Evolutionary conservation across 371 early-diverging fungal species (phyloP).

Genomic region (Encephalitozoon cuniculi): DNA sequence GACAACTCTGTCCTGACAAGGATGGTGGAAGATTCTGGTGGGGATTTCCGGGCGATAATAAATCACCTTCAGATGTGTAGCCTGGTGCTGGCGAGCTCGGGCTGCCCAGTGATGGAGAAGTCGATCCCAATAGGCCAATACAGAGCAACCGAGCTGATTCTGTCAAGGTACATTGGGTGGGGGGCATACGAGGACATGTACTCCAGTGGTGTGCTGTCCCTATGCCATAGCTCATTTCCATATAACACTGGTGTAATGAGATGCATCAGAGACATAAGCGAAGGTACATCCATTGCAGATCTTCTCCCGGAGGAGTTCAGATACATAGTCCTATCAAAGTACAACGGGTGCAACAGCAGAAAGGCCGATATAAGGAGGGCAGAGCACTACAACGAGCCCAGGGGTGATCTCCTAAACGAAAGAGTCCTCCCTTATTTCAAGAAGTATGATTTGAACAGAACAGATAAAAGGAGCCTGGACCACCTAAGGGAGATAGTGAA

Average conservation of each 20-base stretch:
- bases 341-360: neutral
- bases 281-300: neutral
- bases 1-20: neutral
- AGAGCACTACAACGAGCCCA: neutral
- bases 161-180: neutral
- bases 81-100: neutral
- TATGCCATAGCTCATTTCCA: constrained; percentile 3
- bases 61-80: neutral
- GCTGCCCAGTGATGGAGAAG: neutral
- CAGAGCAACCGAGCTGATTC: neutral
- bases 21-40: neutral
- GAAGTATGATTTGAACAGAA: neutral
- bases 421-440: neutral
- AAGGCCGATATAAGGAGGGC: neutral
- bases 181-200: neutral
- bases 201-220: neutral
- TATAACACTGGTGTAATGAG: neutral
- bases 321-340: neutral
- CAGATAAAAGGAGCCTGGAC: neutral
- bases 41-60: neutral
- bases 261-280: neutral
- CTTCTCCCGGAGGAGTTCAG: neutral
- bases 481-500: neutral
- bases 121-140: neutral
- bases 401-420: neutral